Evolutionary conservation across 176 grass and related monocot genomes (phyloP).

Genomic region (Hyparrhenia diplandra): DNA sequence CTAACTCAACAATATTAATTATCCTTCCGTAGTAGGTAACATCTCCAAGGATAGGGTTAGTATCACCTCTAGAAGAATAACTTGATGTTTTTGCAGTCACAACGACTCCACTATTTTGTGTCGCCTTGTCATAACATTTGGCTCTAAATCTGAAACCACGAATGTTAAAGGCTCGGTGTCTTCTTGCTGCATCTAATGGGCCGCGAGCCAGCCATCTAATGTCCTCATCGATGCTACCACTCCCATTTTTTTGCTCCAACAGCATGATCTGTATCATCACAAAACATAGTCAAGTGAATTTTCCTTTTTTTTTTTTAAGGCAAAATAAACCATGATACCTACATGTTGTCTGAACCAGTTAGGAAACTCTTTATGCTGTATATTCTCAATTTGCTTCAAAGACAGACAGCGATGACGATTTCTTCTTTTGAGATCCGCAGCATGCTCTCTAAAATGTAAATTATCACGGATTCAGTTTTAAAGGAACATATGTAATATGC

Average conservation of each 20-base stretch:
- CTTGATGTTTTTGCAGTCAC: neutral
- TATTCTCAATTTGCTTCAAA: neutral
- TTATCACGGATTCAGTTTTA: neutral
- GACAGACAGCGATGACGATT: neutral
- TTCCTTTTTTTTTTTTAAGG: neutral
- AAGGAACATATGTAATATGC: neutral
- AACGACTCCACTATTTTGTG: neutral
- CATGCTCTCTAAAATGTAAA: neutral
- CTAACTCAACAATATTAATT: slow-evolving; percentile 9
- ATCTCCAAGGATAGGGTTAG: slow-evolving; percentile 6
- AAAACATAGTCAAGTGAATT: neutral
- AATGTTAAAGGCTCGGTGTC: neutral
- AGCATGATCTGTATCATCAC: neutral
- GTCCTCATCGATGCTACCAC: neutral
- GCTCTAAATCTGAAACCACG: neutral
- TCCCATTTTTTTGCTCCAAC: neutral
- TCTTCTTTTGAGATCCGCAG: neutral
- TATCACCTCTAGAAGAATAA: neutral
- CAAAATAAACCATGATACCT: neutral
- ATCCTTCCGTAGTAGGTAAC: slow-evolving; percentile 12
- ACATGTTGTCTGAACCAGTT: neutral
- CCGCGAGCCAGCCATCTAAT: neutral
- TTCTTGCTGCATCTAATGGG: neutral
- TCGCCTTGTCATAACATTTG: neutral
- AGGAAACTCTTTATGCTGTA: neutral